These are phyloP conservation scores for Leccinum griseonigrum DNA, from an alignment of 1,284 basidiomycete genomes.

Conservation along the genomic window DNA sequence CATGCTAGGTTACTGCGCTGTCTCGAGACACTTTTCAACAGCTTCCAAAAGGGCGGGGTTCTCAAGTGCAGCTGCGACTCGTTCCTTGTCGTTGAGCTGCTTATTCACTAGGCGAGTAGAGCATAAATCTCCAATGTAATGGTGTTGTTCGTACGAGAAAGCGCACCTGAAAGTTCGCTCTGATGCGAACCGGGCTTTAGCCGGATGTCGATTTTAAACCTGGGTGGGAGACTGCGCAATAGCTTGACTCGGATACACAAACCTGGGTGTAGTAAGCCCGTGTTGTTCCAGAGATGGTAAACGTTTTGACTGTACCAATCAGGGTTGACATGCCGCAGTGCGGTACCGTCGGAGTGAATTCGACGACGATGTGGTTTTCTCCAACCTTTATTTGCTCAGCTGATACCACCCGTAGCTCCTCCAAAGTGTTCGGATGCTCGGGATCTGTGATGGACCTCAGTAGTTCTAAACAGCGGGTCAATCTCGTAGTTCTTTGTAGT, in stretches of 20 bases:
- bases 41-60: slow-evolving; percentile 86
- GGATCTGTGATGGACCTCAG: slow-evolving; percentile 94
- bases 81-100: slow-evolving; percentile 98
- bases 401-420: slow-evolving; percentile 95
- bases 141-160: background rate
- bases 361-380: slow-evolving; percentile 75
- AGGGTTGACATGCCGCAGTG: slow-evolving; percentile 98
- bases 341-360: slow-evolving; percentile 96
- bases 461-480: slow-evolving; percentile 57
- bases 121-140: background rate
- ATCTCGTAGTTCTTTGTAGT: background rate
- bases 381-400: slow-evolving; percentile 80
- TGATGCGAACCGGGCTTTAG: slow-evolving; percentile 96
- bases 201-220: slow-evolving; percentile 94
- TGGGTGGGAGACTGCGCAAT: slow-evolving; percentile 83
- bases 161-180: slow-evolving; percentile 81
- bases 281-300: background rate
- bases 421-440: slow-evolving; percentile 96
- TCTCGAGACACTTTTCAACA: slow-evolving; percentile 82
- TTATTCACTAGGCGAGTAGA: slow-evolving; percentile 78
- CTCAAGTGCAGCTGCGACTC: slow-evolving; percentile 95
- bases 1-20: slow-evolving; percentile 24
- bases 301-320: slow-evolving; percentile 60
- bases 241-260: slow-evolving; percentile 91
- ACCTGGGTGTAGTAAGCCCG: slow-evolving; percentile 48